Conservation (phyloP, 306 rosid genomes). For the Glycine latifolia region DNA sequence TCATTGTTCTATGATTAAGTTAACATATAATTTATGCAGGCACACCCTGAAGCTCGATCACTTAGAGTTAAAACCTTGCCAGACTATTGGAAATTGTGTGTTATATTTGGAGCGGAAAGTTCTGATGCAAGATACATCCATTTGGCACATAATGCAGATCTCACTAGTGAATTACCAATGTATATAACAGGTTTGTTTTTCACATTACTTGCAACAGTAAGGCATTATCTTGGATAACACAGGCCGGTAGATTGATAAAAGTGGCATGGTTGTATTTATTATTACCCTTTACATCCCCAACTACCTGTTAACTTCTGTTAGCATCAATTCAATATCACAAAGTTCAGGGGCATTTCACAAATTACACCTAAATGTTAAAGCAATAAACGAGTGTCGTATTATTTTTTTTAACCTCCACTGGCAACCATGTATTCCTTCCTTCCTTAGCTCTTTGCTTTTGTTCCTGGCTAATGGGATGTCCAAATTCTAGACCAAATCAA, state of each 20-base stretch:
- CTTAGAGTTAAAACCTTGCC: constrained; percentile 81
- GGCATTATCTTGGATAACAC: neutral
- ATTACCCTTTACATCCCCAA: neutral
- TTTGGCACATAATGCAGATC: constrained; percentile 57
- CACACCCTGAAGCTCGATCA: constrained; percentile 73
- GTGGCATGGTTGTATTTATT: constrained; percentile 1
- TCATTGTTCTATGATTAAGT: constrained; percentile 44
- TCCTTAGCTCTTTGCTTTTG: constrained; percentile 1
- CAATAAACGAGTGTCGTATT: neutral
- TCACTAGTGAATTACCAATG: constrained; percentile 49
- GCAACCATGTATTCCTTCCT: neutral
- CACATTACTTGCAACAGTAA: constrained; percentile 10
- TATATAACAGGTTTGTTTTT: constrained; percentile 54
- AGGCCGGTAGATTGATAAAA: constrained; percentile 6
- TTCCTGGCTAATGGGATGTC: neutral
- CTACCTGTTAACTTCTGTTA: no score
- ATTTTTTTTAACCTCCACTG: constrained; percentile 9
- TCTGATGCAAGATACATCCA: constrained; percentile 65
- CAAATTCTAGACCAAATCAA: constrained; percentile 16
- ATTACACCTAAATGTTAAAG: neutral
- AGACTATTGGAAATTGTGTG: constrained; percentile 67
- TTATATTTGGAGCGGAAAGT: constrained; percentile 68
- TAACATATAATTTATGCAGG: constrained; percentile 61
- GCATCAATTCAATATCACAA: no score
- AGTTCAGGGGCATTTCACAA: no score